Evolutionary conservation across 441 rosid species (phyloP).

Genomic region (Capsella rubella): DNA sequence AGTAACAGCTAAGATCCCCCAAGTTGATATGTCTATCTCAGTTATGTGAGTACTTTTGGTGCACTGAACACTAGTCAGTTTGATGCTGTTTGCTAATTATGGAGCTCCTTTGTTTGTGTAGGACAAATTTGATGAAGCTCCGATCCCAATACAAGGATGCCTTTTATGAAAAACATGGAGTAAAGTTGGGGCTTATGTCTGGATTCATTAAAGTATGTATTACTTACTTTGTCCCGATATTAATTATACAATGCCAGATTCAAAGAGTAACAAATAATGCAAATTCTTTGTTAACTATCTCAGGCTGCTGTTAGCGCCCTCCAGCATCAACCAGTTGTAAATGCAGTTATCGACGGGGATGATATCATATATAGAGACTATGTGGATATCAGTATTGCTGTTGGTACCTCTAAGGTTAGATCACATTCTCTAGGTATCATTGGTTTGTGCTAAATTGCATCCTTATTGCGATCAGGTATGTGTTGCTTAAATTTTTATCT

Average conservation of each 20-base stretch:
- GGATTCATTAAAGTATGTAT: slow-evolving; percentile 83
- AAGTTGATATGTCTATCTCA: background rate
- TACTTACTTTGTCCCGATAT: background rate
- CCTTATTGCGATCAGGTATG: background rate
- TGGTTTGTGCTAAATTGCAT: slow-evolving; percentile 10
- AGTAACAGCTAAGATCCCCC: slow-evolving; percentile 40
- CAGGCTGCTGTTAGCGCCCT: slow-evolving; percentile 98
- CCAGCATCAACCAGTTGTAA: slow-evolving; percentile 89
- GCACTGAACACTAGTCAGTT: slow-evolving; percentile 1
- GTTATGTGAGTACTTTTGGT: background rate
- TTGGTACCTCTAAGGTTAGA: slow-evolving; percentile 93
- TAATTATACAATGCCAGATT: background rate
- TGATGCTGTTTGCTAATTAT: slow-evolving; percentile 9
- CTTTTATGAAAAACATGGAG: slow-evolving; percentile 91
- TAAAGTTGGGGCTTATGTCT: slow-evolving; percentile 95
- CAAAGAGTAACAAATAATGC: background rate
- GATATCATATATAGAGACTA: slow-evolving; percentile 97
- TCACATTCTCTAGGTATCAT: background rate
- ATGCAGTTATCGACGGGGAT: slow-evolving; percentile 97
- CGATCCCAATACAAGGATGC: slow-evolving; percentile 95
- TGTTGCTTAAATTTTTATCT: background rate
- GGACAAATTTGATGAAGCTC: slow-evolving; percentile 98
- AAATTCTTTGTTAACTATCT: slow-evolving; percentile 32
- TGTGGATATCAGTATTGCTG: slow-evolving; percentile 90
- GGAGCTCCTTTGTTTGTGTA: slow-evolving; percentile 39